A percentile compares a stretch with the other conserved stretches of the same genome.
phyloP scores from a whole-genome alignment of 805 yeast species.

The Cephaloascus fragrans region DNA sequence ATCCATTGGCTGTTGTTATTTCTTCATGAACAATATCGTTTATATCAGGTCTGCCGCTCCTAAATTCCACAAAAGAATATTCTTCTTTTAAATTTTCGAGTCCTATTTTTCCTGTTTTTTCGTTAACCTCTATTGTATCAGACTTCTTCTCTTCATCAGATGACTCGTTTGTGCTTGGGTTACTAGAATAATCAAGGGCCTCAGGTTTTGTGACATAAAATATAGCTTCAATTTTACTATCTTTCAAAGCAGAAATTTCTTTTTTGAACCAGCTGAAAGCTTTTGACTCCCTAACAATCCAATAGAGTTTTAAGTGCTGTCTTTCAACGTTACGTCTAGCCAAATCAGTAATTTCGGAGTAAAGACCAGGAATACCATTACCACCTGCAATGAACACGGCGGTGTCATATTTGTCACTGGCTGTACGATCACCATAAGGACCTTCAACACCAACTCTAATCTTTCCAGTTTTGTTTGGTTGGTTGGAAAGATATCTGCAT shows the following conservation, averaged over 20 bases:
- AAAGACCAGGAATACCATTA: slow-evolving; percentile 51
- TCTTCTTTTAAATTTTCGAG: neutral
- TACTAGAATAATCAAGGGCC: neutral
- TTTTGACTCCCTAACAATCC: slow-evolving; percentile 50
- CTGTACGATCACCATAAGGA: slow-evolving; percentile 43
- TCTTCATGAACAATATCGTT: slow-evolving; percentile 24
- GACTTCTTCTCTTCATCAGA: neutral
- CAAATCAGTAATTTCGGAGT: slow-evolving; percentile 29
- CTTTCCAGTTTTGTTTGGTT: slow-evolving; percentile 20
- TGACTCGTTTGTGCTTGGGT: neutral
- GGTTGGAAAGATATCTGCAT: slow-evolving; percentile 16
- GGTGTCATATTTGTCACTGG: slow-evolving; percentile 35
- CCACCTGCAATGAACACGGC: slow-evolving; percentile 54
- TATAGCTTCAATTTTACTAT: slow-evolving; percentile 22
- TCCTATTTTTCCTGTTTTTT: neutral
- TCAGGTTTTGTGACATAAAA: slow-evolving; percentile 30
- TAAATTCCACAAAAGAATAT: slow-evolving; percentile 19
- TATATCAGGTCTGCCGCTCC: slow-evolving; percentile 38
- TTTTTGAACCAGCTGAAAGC: slow-evolving; percentile 33
- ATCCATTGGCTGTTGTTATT: slow-evolving; percentile 25
- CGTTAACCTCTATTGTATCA: neutral
- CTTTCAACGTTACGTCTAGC: slow-evolving; percentile 9
- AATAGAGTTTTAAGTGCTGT: slow-evolving; percentile 33
- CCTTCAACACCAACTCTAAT: slow-evolving; percentile 47
- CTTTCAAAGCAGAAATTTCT: slow-evolving; percentile 22